These are phyloP conservation scores for Agrocybe praecox DNA, from an alignment of 768 basidiomycete species.

Conservation along the genomic window DNA sequence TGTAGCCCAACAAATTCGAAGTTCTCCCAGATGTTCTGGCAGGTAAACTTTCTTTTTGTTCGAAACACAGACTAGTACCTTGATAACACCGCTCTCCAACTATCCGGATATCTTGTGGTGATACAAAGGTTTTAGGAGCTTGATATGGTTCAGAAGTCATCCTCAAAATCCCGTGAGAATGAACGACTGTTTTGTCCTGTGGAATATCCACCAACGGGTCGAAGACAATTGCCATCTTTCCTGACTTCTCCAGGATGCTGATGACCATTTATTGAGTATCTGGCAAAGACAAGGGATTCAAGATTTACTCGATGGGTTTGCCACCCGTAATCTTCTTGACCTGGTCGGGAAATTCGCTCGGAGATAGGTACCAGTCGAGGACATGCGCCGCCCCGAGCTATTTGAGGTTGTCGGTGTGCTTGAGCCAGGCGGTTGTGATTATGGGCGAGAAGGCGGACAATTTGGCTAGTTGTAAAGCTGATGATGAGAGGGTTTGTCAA, in stretches of 20 bases:
- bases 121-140: no score
- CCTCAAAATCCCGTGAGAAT: no score
- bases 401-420: constrained; percentile 31
- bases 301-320: constrained; percentile 23
- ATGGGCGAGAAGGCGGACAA: constrained; percentile 44
- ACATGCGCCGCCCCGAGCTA: constrained; percentile 43
- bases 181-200: no score
- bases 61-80: no score
- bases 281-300: constrained; percentile 24
- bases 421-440: constrained; percentile 36
- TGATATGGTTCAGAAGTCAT: no score
- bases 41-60: no score
- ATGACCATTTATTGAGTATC: constrained; percentile 24
- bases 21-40: no score
- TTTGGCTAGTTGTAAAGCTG: constrained; percentile 32
- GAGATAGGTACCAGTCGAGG: constrained; percentile 27
- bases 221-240: no score
- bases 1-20: no score
- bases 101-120: no score
- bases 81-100: no score
- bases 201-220: no score
- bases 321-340: constrained; percentile 21
- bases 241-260: constrained; percentile 25
- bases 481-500: constrained; percentile 7
- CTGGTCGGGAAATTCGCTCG: not conserved